Conservation (phyloP, 2,329 filamentous ascomycete genomes). For the Fusarium secorum region DNA sequence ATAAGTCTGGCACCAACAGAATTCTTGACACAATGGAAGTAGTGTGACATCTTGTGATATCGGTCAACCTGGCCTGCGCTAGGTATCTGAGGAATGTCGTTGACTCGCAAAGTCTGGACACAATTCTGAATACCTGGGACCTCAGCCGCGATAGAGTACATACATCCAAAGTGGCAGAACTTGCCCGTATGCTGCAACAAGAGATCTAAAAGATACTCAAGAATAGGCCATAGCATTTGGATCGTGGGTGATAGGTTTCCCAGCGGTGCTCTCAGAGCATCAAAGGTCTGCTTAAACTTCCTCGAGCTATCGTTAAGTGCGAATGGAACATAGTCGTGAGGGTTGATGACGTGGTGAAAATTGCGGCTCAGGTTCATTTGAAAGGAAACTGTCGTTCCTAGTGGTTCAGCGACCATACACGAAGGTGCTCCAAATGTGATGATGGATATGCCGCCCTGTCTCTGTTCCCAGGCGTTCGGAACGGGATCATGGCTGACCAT, state of each 20-base stretch:
- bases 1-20: neutral
- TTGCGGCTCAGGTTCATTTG: neutral
- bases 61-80: neutral
- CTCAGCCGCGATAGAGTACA: neutral
- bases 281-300: neutral
- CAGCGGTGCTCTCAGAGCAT: neutral
- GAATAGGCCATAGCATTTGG: constrained; percentile 1
- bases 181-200: neutral
- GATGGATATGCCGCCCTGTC: neutral
- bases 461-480: neutral
- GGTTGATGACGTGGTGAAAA: neutral
- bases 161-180: neutral
- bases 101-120: neutral
- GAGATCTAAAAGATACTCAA: neutral
- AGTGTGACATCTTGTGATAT: constrained; percentile 1
- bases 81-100: neutral
- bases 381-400: neutral
- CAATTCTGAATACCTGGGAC: neutral
- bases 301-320: neutral
- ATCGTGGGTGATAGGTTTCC: neutral
- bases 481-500: neutral
- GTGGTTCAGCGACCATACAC: neutral
- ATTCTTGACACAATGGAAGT: neutral
- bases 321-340: constrained; percentile 1
- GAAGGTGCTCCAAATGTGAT: neutral